A percentile compares a stretch with the other conserved stretches of the same genome.
Conservation (phyloP, 2,329 filamentous ascomycete genomes). For the Sclerotinia sclerotiorum region DNA sequence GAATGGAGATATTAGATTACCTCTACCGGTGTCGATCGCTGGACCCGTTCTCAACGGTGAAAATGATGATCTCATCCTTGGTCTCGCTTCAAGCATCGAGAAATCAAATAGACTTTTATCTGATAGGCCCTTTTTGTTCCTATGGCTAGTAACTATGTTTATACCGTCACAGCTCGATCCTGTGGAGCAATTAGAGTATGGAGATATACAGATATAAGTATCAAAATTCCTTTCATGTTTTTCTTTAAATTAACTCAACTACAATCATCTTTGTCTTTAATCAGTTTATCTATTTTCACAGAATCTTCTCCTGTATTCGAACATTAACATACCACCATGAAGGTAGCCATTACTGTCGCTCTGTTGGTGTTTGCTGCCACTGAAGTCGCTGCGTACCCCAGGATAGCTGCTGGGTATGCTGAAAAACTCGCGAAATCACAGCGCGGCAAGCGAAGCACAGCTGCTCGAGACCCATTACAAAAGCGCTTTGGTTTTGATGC, state of each 20-base stretch:
- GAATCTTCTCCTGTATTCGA: neutral
- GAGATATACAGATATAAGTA: neutral
- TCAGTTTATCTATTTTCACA: neutral
- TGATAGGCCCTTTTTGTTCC: neutral
- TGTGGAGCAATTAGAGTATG: neutral
- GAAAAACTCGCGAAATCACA: slow-evolving; percentile 10
- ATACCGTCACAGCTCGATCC: neutral
- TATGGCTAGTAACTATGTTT: neutral
- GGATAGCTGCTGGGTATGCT: neutral
- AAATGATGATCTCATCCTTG: neutral
- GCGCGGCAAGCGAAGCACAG: slow-evolving; percentile 10
- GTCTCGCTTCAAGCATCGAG: neutral
- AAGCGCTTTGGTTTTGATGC: slow-evolving; percentile 10
- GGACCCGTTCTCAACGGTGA: neutral
- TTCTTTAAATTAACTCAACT: neutral
- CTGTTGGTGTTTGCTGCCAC: slow-evolving; percentile 1
- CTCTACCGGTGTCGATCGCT: neutral
- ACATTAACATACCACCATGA: neutral
- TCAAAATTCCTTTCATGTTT: neutral
- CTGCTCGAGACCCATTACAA: neutral
- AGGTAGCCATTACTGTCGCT: neutral
- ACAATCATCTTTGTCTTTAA: neutral
- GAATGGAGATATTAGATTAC: neutral
- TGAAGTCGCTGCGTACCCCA: slow-evolving; percentile 7
- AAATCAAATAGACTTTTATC: neutral